Evolutionary conservation across 306 rosid species (phyloP).

Genomic region (Inga leiocalycina): DNA sequence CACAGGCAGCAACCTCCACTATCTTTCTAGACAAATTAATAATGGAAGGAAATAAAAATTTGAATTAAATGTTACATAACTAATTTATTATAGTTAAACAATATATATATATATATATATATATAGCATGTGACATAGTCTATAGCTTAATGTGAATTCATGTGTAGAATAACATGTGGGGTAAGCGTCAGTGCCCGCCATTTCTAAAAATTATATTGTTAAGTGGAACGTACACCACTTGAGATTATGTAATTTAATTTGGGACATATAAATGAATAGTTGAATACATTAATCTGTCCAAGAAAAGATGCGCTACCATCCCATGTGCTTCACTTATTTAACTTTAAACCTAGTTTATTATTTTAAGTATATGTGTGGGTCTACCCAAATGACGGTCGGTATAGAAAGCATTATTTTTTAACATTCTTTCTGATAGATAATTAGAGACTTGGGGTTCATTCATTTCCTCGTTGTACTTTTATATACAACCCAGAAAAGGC

Average conservation of each 20-base stretch:
- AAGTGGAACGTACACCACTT: constrained; percentile 3
- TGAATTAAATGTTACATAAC: constrained; percentile 2
- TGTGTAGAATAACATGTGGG: constrained; percentile 56
- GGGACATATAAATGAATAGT: not conserved
- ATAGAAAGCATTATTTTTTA: constrained; percentile 13
- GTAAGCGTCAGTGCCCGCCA: constrained; percentile 27
- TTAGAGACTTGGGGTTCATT: constrained; percentile 6
- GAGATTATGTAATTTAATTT: constrained; percentile 17
- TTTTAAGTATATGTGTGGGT: not conserved
- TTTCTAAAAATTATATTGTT: constrained; percentile 19
- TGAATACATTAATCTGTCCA: constrained; percentile 32
- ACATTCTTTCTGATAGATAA: constrained; percentile 19
- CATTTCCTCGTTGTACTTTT: constrained; percentile 28
- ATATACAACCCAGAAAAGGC: constrained; percentile 24
- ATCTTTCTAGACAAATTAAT: not conserved
- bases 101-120: not conserved
- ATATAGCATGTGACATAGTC: constrained; percentile 20
- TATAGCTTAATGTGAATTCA: constrained; percentile 33
- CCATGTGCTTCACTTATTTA: constrained; percentile 53
- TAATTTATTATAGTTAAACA: constrained; percentile 14
- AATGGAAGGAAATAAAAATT: not conserved
- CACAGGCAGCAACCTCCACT: not conserved
- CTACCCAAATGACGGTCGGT: constrained; percentile 1
- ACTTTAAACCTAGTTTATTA: constrained; percentile 25
- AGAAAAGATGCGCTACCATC: constrained; percentile 37